Evolutionary conservation across 208 protist species (phyloP), one percentile per base, ranked within the genome.

Genomic region (Trypanosoma rangeli): DNA sequence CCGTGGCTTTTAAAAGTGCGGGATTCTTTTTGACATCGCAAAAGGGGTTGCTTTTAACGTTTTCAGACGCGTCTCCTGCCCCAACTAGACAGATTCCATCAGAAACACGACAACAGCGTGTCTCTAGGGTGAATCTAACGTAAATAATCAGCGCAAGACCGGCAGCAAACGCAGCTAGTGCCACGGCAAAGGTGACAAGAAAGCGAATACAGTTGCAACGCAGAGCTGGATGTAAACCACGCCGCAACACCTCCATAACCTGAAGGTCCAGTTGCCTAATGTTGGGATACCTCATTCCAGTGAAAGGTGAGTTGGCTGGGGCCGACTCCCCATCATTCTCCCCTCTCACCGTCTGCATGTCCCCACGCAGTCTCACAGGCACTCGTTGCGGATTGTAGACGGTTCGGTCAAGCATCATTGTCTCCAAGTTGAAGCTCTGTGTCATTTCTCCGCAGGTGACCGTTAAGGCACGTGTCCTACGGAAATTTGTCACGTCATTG

Each of bases 231-330:
- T 88, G 72, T 44, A 78, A 42, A 28, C 77, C 74, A 50, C 83
- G 65, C 31, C 62, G 59, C n/a, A 94, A 64, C 28, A 94, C 68
- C 15, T 75, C 37, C 3, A 42, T 66, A 9, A 89, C 54, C 2
- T 84, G 84, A 48, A 82, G 65, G 46, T 88, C 80, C 1, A 82
- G 79, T 49, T 86, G 89, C 7, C 76, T 69, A 20, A 90, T 67
- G 53, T 79, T 94, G 3, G 89, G 89, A 68, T 90, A 94, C n/a
- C 64, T 66, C 68, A 92, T 79, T 15, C 54, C 31, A 15, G 59
- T 58, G 62, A 91, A 94, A 13, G 89, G 89, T 31, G 65, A 67
- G 22, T 71, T 22, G 52, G 13, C 33, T 46, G 70, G 44, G 59
- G 18, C 49, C 63, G 55, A 66, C 68, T 82, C 22, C 61, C 55